Evolutionary conservation across 768 basidiomycete species (phyloP), one percentile per base, ranked within the genome.

Genomic region (Lentinula edodes): DNA sequence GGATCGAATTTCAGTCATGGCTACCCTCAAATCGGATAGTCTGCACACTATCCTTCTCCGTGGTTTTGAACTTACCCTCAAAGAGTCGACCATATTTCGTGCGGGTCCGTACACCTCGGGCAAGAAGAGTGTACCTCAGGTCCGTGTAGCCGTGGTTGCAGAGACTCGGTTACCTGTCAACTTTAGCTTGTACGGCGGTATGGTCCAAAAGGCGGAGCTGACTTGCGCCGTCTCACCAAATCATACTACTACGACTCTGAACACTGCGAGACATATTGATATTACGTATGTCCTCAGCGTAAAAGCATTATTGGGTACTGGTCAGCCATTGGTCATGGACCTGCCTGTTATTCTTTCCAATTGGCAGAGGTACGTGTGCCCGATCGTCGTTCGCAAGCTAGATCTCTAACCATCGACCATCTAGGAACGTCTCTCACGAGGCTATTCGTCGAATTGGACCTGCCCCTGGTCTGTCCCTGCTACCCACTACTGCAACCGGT

Each of bases 291-390:
- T 83, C 52, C 76, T 95, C 46, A 79, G 78, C 38, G 87, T 94
- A 58, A 91, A 86, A 71, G 93, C 92, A 1, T 79, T 90, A 53
- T 82, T 91, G 75, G 90, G 87, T 42, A 82, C 83, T 5, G 85
- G 85, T 5, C 75, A 82, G 52, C 83, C 84, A 38, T 67, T 93
- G 13, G 75, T 80, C 18, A 83, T 92, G 78, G 89, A 91, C 34
- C 74, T 94, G 32, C 91, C 91, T 16, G 81, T 93, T 16, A 86
- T 91, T 50, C 78, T 94, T 39, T 91, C 91, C 5, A 93, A 93
- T 66, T 93, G 91, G 91, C 89, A 89, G 66, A 83, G 88, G 91
- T 89, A 63, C 50, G 86, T 74, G 46, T 6, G 12, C 8, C 6
- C 52, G 60, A 39, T 12, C 42, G 15, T n/a, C 34, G 18, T 35